Percentiles rank a stretch among this genome's conserved stretches.
These are phyloP conservation scores for Rhypophila decipiens DNA, from an alignment of 495 filamentous ascomycete species.

Conservation along the genomic window DNA sequence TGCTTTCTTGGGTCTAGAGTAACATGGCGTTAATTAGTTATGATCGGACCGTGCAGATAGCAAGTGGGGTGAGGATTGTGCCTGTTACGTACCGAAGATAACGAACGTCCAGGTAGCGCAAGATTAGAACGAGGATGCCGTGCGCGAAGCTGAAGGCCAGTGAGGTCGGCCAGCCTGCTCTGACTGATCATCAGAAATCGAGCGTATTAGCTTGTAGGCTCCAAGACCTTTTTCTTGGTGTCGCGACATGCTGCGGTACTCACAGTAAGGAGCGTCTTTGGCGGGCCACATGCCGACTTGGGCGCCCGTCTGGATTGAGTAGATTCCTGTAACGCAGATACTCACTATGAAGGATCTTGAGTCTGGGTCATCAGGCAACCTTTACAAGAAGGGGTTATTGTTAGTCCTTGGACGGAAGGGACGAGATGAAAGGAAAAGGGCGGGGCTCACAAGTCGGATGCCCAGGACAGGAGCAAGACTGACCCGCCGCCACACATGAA, in stretches of 20 bases:
- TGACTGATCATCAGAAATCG: slow-evolving; percentile 12
- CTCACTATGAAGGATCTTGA: slow-evolving; percentile 33
- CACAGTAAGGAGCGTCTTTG: slow-evolving; percentile 33
- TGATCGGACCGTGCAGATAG: too few species aligned
- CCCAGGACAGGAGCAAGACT: slow-evolving; percentile 33
- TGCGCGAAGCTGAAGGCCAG: slow-evolving; percentile 28
- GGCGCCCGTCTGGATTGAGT: slow-evolving; percentile 31
- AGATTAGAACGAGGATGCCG: slow-evolving; percentile 4
- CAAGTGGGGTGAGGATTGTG: too few species aligned
- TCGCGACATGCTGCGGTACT: not conserved
- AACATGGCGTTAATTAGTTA: too few species aligned
- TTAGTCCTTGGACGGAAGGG: not conserved
- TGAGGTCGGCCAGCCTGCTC: slow-evolving; percentile 32
- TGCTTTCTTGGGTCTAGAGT: too few species aligned
- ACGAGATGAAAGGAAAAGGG: too few species aligned
- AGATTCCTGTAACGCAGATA: slow-evolving; percentile 31
- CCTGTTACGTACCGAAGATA: not conserved
- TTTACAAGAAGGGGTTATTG: not conserved
- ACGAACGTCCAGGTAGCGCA: not conserved
- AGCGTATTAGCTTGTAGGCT: not conserved
- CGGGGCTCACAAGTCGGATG: slow-evolving; percentile 26
- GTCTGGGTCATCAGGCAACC: slow-evolving; percentile 32
- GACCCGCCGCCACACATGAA: slow-evolving; percentile 30
- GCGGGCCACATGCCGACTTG: slow-evolving; percentile 38
- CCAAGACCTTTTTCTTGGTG: not conserved